Evolutionary conservation across 1,284 basidiomycete species (phyloP), one percentile per base, ranked within the genome.

Genomic region (Ganoderma sinense): DNA sequence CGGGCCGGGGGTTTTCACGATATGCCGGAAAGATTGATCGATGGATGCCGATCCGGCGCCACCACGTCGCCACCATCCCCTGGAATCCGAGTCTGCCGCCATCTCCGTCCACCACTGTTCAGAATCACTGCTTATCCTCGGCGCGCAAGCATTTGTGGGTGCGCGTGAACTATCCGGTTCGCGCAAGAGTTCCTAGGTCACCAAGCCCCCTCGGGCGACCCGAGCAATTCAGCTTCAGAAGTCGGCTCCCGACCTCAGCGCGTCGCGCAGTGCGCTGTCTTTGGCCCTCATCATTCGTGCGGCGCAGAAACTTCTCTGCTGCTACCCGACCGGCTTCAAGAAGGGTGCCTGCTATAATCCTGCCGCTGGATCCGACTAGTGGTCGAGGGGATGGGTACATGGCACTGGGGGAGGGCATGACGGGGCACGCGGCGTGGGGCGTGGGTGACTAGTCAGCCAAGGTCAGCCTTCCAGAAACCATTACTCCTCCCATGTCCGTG

Each of bases 381-480:
- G 23, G 29, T 31, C 16, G 23, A 56, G 29, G 16, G 55, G 55
- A 16, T 16, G 55, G 16, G 55, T 56, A 31, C 14, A 33, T 56
- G 8, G 18, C 7, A 45, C 20, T 4, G 45, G 11, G 11, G 45
- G 26, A 31, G 53, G 33, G 8, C 16, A n/a, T 36, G 56, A 16
- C 56, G 31, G 18, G 4, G 65, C 65, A 60, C n/a, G 36, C 39
- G 40, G 59, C 65, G 59, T 62, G 65, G 7, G n/a, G 6, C 31
- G 16, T 8, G 14, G n/a, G 4, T 31, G 16, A 0, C 36, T 61
- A 51, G 65, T 51, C 16, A 36, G 26, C 18, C 40, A 39, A 45
- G 40, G 59, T 40, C 45, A 59, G 56, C 56, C 56, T 59, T 59
- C 56, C 31, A 45, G 43, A 29, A 39, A 45, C 33, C 43, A 39